A percentile compares a stretch with the other conserved stretches of the same genome.
phyloP scores from a whole-genome alignment of 345 rosid species.

The Durio zibethinus region DNA sequence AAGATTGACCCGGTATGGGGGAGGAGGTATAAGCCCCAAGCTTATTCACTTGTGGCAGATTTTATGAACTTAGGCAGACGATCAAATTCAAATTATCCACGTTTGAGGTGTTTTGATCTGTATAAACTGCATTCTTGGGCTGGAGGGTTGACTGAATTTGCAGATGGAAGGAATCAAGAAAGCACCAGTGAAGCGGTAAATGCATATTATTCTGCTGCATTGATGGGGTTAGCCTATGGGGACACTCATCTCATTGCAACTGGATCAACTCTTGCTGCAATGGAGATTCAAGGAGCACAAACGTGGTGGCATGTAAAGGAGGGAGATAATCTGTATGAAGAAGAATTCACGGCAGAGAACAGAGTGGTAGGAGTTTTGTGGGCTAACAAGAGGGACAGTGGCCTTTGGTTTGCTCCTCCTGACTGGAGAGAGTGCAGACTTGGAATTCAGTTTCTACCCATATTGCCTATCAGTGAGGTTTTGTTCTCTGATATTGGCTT shows the following conservation, averaged over 20 bases:
- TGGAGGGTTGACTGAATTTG: slow-evolving; percentile 83
- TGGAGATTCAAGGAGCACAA: slow-evolving; percentile 88
- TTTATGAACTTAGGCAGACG: slow-evolving; percentile 63
- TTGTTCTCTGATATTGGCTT: slow-evolving; percentile 64
- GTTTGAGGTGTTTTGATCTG: slow-evolving; percentile 84
- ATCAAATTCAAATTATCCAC: slow-evolving; percentile 53
- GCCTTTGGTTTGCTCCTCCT: slow-evolving; percentile 86
- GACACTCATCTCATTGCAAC: slow-evolving; percentile 63
- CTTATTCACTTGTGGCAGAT: slow-evolving; percentile 78
- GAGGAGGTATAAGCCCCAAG: slow-evolving; percentile 69
- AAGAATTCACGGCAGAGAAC: slow-evolving; percentile 69
- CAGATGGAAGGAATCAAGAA: slow-evolving; percentile 84
- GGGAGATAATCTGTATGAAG: slow-evolving; percentile 47
- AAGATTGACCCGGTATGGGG: slow-evolving; percentile 91
- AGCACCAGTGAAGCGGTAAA: slow-evolving; percentile 94
- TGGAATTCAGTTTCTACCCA: slow-evolving; percentile 80
- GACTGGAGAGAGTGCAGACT: slow-evolving; percentile 78
- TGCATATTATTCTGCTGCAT: slow-evolving; percentile 86
- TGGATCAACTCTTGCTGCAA: slow-evolving; percentile 62
- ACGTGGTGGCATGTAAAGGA: slow-evolving; percentile 93
- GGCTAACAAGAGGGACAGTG: slow-evolving; percentile 89
- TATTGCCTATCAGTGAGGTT: slow-evolving; percentile 65
- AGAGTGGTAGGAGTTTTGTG: slow-evolving; percentile 80
- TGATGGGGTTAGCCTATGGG: slow-evolving; percentile 91
- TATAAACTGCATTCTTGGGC: slow-evolving; percentile 98